Conservation (phyloP, 2,329 filamentous ascomycete genomes). For the Lachnellula suecica region DNA sequence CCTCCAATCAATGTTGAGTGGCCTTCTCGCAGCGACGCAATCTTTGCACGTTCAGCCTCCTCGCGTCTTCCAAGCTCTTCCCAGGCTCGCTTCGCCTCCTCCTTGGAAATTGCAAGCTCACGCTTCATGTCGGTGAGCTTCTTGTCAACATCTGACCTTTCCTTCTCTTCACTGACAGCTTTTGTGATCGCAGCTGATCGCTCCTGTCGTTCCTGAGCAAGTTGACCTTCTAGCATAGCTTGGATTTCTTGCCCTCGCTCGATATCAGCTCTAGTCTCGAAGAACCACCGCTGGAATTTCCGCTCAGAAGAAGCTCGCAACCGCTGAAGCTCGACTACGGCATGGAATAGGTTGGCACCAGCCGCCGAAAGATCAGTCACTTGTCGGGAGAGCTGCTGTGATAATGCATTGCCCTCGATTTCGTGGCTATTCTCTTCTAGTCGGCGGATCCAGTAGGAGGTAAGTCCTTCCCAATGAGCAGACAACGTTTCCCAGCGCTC, state of each 20-base stretch:
- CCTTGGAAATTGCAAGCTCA: constrained; percentile 91
- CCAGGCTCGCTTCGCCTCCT: constrained; percentile 93
- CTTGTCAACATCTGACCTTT: constrained; percentile 70
- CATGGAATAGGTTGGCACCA: constrained; percentile 95
- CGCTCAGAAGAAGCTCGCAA: constrained; percentile 92
- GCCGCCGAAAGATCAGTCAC: constrained; percentile 97
- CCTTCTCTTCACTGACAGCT: constrained; percentile 65
- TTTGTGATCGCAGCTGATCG: constrained; percentile 67
- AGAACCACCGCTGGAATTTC: constrained; percentile 99
- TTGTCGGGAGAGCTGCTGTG: constrained; percentile 85
- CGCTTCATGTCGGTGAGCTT: constrained; percentile 87
- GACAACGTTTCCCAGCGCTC: constrained; percentile 97
- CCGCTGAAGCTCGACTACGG: constrained; percentile 92
- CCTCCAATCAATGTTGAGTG: constrained; percentile 87
- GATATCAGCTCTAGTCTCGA: constrained; percentile 85
- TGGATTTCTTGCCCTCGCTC: constrained; percentile 82
- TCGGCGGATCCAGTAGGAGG: constrained; percentile 93
- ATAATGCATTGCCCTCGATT: constrained; percentile 77
- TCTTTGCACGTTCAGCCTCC: constrained; percentile 88
- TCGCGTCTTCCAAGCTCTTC: constrained; percentile 92
- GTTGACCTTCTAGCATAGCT: constrained; percentile 71
- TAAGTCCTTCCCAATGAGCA: constrained; percentile 96
- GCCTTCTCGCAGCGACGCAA: constrained; percentile 80
- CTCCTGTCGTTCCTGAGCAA: constrained; percentile 73
- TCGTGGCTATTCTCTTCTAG: constrained; percentile 89